These are phyloP conservation scores for Murraya koenigii DNA, from an alignment of 345 rosid genomes.

Conservation along the genomic window DNA sequence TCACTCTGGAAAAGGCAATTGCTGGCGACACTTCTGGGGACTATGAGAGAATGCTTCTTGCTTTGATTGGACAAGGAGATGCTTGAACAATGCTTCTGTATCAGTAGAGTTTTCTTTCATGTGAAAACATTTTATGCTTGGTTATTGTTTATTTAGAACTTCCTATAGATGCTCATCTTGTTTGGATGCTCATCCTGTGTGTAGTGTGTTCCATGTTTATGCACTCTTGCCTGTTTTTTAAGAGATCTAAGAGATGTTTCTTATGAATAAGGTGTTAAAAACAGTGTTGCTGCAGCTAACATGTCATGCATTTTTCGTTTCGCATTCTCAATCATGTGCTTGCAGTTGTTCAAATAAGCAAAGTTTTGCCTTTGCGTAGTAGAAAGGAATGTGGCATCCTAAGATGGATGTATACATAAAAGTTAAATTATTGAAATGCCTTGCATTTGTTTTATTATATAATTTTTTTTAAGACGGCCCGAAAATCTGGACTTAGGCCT, in stretches of 20 bases:
- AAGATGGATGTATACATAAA: too few relatives aligned
- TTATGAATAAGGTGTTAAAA: not conserved
- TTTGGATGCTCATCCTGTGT: conserved; percentile 5
- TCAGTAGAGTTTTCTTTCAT: not conserved
- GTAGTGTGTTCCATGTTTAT: not conserved
- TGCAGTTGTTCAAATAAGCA: not conserved
- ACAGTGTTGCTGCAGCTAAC: not conserved
- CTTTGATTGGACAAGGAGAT: conserved; percentile 61
- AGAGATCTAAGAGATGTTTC: not conserved
- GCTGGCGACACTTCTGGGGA: conserved; percentile 76
- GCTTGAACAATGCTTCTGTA: conserved; percentile 31
- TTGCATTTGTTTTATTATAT: too few relatives aligned
- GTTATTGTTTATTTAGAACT: not conserved
- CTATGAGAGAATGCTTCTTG: conserved; percentile 72
- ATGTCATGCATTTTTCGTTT: not conserved
- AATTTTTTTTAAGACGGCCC: too few relatives aligned
- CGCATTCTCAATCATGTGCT: not conserved
- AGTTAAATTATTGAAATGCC: too few relatives aligned
- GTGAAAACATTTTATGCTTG: conserved; percentile 1
- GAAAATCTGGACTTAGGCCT: too few relatives aligned
- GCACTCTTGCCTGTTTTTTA: not conserved
- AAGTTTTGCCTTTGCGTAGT: not conserved
- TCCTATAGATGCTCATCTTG: not conserved
- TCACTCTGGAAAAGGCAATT: conserved; percentile 70
- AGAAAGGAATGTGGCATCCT: not conserved